phyloP scores from a whole-genome alignment of 106 monocot genomes.

The Triglochin maritima region DNA sequence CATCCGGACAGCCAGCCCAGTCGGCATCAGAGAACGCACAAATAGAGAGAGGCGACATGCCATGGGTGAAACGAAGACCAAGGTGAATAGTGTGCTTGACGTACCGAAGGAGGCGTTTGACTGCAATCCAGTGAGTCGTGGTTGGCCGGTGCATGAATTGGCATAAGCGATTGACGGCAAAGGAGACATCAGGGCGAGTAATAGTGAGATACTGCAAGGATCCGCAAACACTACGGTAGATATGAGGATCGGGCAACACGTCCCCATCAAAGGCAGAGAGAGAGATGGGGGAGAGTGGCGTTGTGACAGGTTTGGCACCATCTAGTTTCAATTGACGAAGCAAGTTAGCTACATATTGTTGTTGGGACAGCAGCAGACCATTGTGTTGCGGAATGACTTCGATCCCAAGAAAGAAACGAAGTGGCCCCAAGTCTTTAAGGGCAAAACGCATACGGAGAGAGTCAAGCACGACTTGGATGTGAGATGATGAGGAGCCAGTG shows the following conservation, averaged over 20 bases:
- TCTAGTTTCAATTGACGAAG: background rate
- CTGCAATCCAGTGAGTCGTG: background rate
- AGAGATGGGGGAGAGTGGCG: background rate
- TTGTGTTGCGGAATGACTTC: background rate
- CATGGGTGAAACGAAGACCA: background rate
- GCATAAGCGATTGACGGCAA: background rate
- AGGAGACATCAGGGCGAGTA: background rate
- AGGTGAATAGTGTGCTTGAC: background rate
- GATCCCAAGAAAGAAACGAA: background rate
- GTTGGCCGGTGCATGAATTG: background rate
- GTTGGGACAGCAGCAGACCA: background rate
- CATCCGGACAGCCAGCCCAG: background rate
- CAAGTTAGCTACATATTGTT: background rate
- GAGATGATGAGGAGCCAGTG: background rate
- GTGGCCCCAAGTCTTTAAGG: background rate
- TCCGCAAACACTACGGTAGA: background rate
- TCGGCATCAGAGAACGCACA: slow-evolving; percentile 1
- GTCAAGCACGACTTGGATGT: background rate
- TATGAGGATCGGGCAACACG: background rate
- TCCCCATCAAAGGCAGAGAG: background rate
- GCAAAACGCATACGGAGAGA: background rate
- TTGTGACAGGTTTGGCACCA: background rate
- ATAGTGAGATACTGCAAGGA: background rate
- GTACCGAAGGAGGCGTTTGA: background rate
- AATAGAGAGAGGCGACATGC: background rate